A percentile compares a stretch with the other conserved stretches of the same genome.
Conservation (phyloP, 2,329 filamentous ascomycete species). For the Venturia pyrina region DNA sequence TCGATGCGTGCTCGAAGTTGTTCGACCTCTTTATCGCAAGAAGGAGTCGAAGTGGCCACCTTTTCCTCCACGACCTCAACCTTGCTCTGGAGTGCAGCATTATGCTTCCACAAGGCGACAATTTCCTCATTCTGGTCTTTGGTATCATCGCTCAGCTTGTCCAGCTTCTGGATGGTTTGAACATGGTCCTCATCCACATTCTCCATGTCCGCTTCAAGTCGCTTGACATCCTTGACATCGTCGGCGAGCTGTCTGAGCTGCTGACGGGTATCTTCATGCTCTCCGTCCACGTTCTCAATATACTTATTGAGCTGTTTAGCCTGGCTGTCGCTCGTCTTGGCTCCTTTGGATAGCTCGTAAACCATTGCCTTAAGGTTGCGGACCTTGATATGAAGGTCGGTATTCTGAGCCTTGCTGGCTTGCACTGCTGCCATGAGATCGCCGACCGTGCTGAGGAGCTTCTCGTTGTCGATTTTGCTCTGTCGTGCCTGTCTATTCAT, state of each 20-base stretch:
- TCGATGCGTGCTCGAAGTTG: background rate
- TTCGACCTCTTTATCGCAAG: background rate
- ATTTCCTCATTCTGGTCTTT: background rate
- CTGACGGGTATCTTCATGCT: background rate
- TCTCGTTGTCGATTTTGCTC: background rate
- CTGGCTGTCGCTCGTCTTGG: background rate
- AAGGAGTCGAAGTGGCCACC: background rate
- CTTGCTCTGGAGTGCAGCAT: background rate
- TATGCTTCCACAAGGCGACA: background rate
- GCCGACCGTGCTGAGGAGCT: background rate
- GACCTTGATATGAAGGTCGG: background rate
- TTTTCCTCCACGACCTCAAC: background rate
- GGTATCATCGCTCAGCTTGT: background rate
- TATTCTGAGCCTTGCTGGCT: background rate
- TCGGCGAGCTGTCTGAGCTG: background rate
- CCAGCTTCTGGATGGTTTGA: background rate
- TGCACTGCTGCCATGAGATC: background rate
- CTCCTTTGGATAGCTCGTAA: background rate
- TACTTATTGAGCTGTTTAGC: background rate
- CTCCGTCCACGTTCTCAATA: background rate
- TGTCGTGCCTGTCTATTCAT: background rate
- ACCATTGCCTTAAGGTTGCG: background rate
- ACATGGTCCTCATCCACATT: background rate
- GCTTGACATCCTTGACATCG: background rate
- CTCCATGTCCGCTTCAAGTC: background rate